Conservation (phyloP, 2,329 filamentous ascomycete genomes). For the Penicillium oxalicum region DNA sequence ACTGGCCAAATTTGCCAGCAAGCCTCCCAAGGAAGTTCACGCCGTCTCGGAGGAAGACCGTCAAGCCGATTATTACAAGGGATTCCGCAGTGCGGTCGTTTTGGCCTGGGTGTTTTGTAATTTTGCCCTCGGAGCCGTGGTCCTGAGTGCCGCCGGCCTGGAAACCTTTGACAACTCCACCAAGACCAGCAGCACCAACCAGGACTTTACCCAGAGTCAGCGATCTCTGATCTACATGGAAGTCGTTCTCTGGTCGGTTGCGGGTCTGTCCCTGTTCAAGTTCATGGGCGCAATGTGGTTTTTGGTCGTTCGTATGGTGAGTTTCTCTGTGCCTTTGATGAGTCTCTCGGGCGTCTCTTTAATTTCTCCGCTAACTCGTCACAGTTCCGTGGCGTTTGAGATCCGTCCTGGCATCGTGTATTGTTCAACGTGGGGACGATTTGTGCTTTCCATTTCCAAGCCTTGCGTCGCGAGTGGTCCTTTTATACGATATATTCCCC, state of each 20-base stretch:
- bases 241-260: slow-evolving; percentile 84
- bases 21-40: slow-evolving; percentile 62
- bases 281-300: slow-evolving; percentile 89
- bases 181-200: slow-evolving; percentile 24
- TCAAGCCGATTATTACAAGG: slow-evolving; percentile 97
- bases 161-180: slow-evolving; percentile 52
- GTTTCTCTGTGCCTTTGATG: slow-evolving; percentile 29
- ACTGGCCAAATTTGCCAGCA: slow-evolving; percentile 64
- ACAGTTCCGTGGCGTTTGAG: slow-evolving; percentile 49
- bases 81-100: slow-evolving; percentile 86
- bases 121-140: slow-evolving; percentile 77
- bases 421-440: slow-evolving; percentile 1
- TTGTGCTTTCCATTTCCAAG: slow-evolving; percentile 7
- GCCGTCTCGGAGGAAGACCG: slow-evolving; percentile 57
- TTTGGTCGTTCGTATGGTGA: slow-evolving; percentile 80
- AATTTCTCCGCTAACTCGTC: background rate
- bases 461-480: slow-evolving; percentile 10
- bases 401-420: slow-evolving; percentile 4
- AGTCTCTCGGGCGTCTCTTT: background rate
- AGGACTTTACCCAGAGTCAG: slow-evolving; percentile 42
- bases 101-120: slow-evolving; percentile 96
- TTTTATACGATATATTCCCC: slow-evolving; percentile 16
- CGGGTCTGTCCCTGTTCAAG: slow-evolving; percentile 74
- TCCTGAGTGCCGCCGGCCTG: slow-evolving; percentile 78
- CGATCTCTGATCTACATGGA: slow-evolving; percentile 77